Conservation (phyloP, 116 monocot species). For the Trichopus zeylanicus region DNA sequence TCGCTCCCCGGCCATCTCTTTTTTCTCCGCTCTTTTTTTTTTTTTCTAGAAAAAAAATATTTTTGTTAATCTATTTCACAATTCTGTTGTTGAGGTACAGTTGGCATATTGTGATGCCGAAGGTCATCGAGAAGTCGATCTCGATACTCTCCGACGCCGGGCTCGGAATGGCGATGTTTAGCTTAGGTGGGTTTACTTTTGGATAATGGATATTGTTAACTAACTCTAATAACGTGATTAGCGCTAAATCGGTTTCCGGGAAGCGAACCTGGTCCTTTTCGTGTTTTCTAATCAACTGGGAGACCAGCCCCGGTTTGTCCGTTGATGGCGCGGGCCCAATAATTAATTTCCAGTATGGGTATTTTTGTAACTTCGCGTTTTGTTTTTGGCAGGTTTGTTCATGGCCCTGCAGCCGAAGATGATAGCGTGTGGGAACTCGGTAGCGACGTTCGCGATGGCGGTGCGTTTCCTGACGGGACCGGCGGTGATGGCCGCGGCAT, state of each 20-base stretch:
- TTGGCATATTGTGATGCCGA: constrained; percentile 81
- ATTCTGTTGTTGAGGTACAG: constrained; percentile 21
- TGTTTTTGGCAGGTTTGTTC: constrained; percentile 68
- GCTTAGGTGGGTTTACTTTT: constrained; percentile 58
- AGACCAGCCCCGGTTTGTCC: too few relatives aligned
- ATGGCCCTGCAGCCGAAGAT: constrained; percentile 81
- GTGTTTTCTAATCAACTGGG: too few relatives aligned
- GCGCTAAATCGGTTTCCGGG: too few relatives aligned
- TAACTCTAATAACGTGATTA: too few relatives aligned
- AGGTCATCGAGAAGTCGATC: constrained; percentile 75
- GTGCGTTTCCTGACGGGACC: constrained; percentile 72
- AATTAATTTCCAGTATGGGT: too few relatives aligned
- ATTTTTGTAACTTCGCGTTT: not conserved
- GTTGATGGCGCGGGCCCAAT: too few relatives aligned
- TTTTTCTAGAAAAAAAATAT: not conserved
- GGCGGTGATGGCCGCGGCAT: constrained; percentile 70
- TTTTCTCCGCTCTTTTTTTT: not conserved
- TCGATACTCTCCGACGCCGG: constrained; percentile 80
- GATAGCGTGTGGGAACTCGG: constrained; percentile 64
- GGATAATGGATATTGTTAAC: too few relatives aligned
- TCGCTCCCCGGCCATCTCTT: not conserved
- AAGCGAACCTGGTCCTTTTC: too few relatives aligned
- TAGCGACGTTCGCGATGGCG: constrained; percentile 50
- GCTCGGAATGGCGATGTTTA: constrained; percentile 93
- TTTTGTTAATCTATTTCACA: not conserved